Evolutionary conservation across 2,329 filamentous ascomycete genomes (phyloP).

Genomic region (Verticillium tricorpus): DNA sequence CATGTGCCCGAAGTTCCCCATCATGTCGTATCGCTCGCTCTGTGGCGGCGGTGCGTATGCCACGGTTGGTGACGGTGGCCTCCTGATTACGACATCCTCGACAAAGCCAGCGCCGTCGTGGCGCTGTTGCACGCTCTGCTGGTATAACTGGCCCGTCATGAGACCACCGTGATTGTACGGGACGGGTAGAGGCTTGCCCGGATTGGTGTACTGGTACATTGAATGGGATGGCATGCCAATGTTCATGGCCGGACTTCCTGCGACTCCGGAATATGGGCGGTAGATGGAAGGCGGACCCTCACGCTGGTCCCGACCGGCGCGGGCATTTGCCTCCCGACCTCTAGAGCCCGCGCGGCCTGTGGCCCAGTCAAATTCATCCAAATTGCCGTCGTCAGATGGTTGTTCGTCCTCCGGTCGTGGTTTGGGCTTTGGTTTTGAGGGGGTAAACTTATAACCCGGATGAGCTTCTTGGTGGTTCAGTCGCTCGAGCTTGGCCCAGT

Average conservation of each 20-base stretch:
- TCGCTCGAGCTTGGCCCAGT: conserved; percentile 74
- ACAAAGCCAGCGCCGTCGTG: conserved; percentile 17
- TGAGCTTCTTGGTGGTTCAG: conserved; percentile 81
- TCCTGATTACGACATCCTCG: conserved; percentile 26
- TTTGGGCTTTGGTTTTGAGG: conserved; percentile 60
- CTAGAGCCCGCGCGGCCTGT: conserved; percentile 22
- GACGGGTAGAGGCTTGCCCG: conserved; percentile 29
- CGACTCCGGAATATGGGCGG: conserved; percentile 7
- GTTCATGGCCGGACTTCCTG: conserved; percentile 8
- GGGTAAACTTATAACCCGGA: conserved; percentile 91
- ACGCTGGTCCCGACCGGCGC: conserved; percentile 20
- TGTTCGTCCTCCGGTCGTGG: conserved; percentile 25
- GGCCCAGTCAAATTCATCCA: conserved; percentile 41
- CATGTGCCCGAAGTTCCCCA: conserved; percentile 11
- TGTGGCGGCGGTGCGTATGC: conserved; percentile 8
- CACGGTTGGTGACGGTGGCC: conserved; percentile 27
- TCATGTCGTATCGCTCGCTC: conserved; percentile 9
- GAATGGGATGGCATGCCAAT: conserved; percentile 12
- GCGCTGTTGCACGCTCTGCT: conserved; percentile 24
- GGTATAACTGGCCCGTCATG: conserved; percentile 28
- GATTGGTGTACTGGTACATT: conserved; percentile 29
- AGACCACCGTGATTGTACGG: conserved; percentile 29
- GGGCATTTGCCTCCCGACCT: conserved; percentile 21
- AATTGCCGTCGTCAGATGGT: conserved; percentile 36
- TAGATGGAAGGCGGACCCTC: conserved; percentile 16